Evolutionary conservation across 2,329 filamentous ascomycete species (phyloP).

Genomic region (Bipolaris bicolor): DNA sequence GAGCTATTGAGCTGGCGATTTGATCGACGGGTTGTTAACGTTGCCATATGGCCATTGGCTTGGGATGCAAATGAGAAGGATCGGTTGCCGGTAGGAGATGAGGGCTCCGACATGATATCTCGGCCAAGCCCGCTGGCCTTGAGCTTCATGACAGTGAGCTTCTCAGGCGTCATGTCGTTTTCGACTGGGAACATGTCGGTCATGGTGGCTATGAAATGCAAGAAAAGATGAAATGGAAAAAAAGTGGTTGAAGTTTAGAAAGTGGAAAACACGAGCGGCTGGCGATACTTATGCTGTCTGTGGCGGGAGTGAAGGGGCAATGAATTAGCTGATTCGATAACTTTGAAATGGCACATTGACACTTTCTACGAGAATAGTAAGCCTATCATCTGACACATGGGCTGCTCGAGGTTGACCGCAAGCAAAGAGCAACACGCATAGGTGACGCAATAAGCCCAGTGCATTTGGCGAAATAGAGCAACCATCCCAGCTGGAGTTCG

Average conservation of each 20-base stretch:
- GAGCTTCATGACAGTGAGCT: slow-evolving; percentile 33
- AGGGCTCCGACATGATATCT: slow-evolving; percentile 33
- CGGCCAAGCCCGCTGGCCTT: slow-evolving; percentile 27
- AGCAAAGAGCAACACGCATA: not conserved
- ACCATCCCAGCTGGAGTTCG: slow-evolving; percentile 2
- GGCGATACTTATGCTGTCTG: slow-evolving; percentile 14
- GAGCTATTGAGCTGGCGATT: slow-evolving; percentile 25
- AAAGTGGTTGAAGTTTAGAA: not conserved
- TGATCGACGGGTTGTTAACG: slow-evolving; percentile 24
- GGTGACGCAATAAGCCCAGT: slow-evolving; percentile 8
- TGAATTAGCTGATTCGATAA: not conserved
- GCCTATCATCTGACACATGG: slow-evolving; percentile 1
- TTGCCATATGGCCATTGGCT: slow-evolving; percentile 9
- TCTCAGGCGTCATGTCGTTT: slow-evolving; percentile 27
- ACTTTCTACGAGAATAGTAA: not conserved
- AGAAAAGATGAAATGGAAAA: not conserved
- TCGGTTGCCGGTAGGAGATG: slow-evolving; percentile 19
- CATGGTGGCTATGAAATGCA: slow-evolving; percentile 1
- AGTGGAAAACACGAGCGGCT: not conserved
- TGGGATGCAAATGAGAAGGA: slow-evolving; percentile 21
- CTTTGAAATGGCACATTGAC: not conserved
- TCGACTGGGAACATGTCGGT: slow-evolving; percentile 10
- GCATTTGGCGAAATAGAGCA: not conserved
- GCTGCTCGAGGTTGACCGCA: slow-evolving; percentile 4
- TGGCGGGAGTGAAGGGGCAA: not conserved